phyloP scores from a whole-genome alignment of 768 basidiomycete species.

The Coprinopsis marcescibilis region DNA sequence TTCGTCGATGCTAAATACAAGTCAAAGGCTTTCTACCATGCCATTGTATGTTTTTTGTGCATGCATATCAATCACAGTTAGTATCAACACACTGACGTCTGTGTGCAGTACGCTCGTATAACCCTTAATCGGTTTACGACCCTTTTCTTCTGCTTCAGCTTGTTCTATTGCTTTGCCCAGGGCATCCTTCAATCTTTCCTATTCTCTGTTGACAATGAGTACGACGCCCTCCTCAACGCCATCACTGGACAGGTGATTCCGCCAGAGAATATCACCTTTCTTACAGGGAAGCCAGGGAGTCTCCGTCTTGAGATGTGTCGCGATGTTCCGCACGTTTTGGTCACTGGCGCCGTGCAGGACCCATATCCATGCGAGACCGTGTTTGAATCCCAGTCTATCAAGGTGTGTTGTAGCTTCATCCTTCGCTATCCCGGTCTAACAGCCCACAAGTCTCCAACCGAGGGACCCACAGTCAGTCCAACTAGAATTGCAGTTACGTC shows the following conservation, averaged over 20 bases:
- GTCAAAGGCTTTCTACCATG: slow-evolving; percentile 9
- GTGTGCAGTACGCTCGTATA: slow-evolving; percentile 34
- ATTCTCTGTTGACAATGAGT: slow-evolving; percentile 38
- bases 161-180: slow-evolving; percentile 47
- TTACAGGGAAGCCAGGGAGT: slow-evolving; percentile 23
- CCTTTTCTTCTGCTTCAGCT: slow-evolving; percentile 45
- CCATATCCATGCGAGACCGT: slow-evolving; percentile 29
- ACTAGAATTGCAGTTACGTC: too few species aligned
- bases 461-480: too few species aligned
- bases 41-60: slow-evolving; percentile 6
- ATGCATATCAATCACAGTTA: background rate
- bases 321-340: slow-evolving; percentile 34
- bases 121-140: slow-evolving; percentile 34
- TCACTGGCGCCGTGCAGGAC: background rate
- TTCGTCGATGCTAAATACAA: background rate
- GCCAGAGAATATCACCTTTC: slow-evolving; percentile 28
- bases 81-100: background rate
- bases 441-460: too few species aligned
- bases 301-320: slow-evolving; percentile 38
- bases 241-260: slow-evolving; percentile 36
- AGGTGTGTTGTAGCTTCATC: too few species aligned
- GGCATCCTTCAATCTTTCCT: slow-evolving; percentile 46
- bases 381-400: slow-evolving; percentile 31
- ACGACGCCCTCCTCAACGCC: slow-evolving; percentile 27
- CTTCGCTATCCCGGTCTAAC: too few species aligned